Conservation (phyloP, 2,329 filamentous ascomycete genomes). For the Penicillium frequentans region DNA sequence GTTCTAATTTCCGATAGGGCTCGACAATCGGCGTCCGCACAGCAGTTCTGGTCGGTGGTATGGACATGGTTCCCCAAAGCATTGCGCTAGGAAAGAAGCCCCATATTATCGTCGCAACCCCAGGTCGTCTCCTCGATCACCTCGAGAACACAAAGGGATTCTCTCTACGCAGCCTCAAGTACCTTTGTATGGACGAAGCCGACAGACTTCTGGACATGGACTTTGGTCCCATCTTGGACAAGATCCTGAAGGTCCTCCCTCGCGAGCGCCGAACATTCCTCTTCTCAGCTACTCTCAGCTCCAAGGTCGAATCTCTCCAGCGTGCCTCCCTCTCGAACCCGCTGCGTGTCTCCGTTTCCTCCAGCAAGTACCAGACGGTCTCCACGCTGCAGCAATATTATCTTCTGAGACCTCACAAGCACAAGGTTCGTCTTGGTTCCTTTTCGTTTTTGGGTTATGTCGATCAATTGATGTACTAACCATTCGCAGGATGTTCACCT, state of each 20-base stretch:
- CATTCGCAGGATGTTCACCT: slow-evolving; percentile 74
- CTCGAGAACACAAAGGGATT: slow-evolving; percentile 97
- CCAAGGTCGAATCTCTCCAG: slow-evolving; percentile 89
- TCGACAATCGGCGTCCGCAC: slow-evolving; percentile 84
- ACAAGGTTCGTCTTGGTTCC: slow-evolving; percentile 55
- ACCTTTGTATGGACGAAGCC: slow-evolving; percentile 92
- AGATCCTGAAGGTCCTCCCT: slow-evolving; percentile 86
- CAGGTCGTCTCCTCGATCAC: slow-evolving; percentile 85
- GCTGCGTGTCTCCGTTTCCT: slow-evolving; percentile 76
- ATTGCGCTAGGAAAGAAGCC: slow-evolving; percentile 95
- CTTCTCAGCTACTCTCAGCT: slow-evolving; percentile 92
- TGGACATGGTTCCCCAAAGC: slow-evolving; percentile 91
- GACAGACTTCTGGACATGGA: slow-evolving; percentile 88
- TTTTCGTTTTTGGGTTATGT: neutral
- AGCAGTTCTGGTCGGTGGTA: slow-evolving; percentile 83
- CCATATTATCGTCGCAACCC: slow-evolving; percentile 89
- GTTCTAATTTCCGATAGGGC: neutral
- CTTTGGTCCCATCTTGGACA: slow-evolving; percentile 89
- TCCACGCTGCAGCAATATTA: slow-evolving; percentile 84
- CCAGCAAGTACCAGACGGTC: slow-evolving; percentile 87
- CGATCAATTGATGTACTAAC: neutral
- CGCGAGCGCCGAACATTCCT: slow-evolving; percentile 77
- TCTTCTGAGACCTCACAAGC: slow-evolving; percentile 78
- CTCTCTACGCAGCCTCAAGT: slow-evolving; percentile 76
- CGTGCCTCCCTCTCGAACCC: slow-evolving; percentile 85